Percentiles rank a stretch among this genome's conserved stretches.
Conservation (phyloP, 2,329 filamentous ascomycete genomes). For the Nigrospora osmanthi region DNA sequence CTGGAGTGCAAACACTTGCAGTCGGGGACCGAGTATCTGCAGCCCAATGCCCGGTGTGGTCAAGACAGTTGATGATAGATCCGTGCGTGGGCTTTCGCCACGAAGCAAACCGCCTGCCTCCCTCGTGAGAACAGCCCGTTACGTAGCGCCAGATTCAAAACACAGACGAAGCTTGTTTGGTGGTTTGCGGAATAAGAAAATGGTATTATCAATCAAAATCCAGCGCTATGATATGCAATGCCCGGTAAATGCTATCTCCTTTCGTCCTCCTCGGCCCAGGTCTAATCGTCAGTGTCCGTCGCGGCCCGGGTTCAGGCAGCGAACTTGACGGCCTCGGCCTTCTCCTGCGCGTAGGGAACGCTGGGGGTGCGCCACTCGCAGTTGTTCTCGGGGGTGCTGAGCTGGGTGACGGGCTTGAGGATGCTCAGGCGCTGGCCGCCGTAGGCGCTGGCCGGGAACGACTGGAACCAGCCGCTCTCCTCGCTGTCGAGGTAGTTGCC, state of each 20-base stretch:
- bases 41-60: no score
- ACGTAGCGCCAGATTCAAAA: no score
- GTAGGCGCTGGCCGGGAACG: slow-evolving; percentile 14
- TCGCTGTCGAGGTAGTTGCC: slow-evolving; percentile 9
- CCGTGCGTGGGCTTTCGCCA: no score
- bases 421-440: slow-evolving; percentile 11
- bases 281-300: neutral
- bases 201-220: neutral
- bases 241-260: neutral
- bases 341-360: slow-evolving; percentile 11
- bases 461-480: slow-evolving; percentile 14
- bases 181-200: no score
- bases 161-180: no score
- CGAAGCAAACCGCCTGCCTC: no score
- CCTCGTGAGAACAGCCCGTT: no score
- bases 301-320: no score
- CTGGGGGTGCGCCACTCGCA: slow-evolving; percentile 13
- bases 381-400: slow-evolving; percentile 10
- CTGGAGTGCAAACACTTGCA: no score
- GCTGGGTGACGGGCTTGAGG: slow-evolving; percentile 14
- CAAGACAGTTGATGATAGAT: no score
- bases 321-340: slow-evolving; percentile 3
- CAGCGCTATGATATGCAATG: neutral
- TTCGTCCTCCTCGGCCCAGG: neutral
- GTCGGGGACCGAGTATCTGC: no score